Base-by-base conservation (phyloP, 371 early-diverging fungal genomes). In the Coemansia sp. region DNA sequence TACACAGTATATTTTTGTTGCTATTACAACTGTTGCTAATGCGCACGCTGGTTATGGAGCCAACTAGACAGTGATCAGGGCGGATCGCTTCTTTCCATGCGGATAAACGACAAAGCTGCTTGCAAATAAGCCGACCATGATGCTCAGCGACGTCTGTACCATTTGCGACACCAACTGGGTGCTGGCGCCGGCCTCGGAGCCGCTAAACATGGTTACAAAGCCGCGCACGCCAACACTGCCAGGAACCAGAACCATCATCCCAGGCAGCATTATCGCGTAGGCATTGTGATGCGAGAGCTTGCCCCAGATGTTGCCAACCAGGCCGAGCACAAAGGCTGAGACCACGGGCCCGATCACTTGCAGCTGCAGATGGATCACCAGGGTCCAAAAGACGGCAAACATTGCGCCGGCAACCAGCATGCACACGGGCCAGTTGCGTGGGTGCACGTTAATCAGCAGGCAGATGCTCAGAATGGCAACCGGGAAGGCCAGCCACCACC, bases 141-240 rank as follows among this genome's bases (percentile, higher is more conserved):
- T 81, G 63, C 77, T 65, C 72, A 84, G 71, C 14, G 80, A 77
- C 52, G 82, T 79, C 20, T 73, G 72, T 34, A 80, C 63, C 85
- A 84, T 81, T 59, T 82, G 77, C 41, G 79, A 78, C 26, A 80
- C 76, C 31, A 85, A 77, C 39, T 67, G 61, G 11, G 77, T 60
- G 20, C 75, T 81, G n/a, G 68, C n/a, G 32, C 61, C 57, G 35
- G 16, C 34, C 7, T 45, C 58, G 3, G 61, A 51, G 36, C 58
- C 60, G 26, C 45, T 65, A 35, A 85, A 72, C 57, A 85, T 76
- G 1, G 75, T 66, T 59, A 84, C 63, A n/a, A 81, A 76, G 32
- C 78, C 77, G 26, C 77, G 52, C n/a, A 87, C 85, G 13, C 85
- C 85, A 1, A 84, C 45, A 30, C 77, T 69, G 10, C 87, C 87